These are phyloP conservation scores for Tricholomella constricta DNA, from an alignment of 768 basidiomycete genomes.

Conservation along the genomic window DNA sequence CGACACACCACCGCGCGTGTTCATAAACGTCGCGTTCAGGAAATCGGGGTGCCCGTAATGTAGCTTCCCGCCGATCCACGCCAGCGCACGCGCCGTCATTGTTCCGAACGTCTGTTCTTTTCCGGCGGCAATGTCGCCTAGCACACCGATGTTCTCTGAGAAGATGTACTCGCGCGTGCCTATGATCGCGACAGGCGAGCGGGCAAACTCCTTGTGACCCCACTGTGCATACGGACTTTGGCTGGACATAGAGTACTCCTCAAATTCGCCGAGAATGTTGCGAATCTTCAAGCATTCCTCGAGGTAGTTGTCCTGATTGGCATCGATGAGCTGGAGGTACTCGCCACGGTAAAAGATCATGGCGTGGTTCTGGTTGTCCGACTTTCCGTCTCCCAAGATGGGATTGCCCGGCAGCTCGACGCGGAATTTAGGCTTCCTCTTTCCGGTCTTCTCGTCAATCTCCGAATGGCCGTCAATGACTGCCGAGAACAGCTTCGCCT, in stretches of 20 bases:
- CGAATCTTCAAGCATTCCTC: constrained; percentile 99
- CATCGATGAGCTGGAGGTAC: constrained; percentile 98
- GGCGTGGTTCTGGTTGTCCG: constrained; percentile 99
- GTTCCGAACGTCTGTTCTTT: constrained; percentile 99
- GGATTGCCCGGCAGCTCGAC: constrained; percentile 98
- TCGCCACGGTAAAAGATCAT: constrained; percentile 99
- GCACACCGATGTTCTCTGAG: constrained; percentile 98
- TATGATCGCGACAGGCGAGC: constrained; percentile 92
- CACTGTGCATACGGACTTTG: constrained; percentile 96
- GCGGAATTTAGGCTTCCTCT: constrained; percentile 95
- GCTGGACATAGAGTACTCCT: constrained; percentile 86
- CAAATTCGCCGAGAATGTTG: constrained; percentile 96
- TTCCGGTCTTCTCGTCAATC: constrained; percentile 83
- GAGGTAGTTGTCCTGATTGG: constrained; percentile 99
- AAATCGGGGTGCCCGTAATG: constrained; percentile 99
- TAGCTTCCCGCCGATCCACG: constrained; percentile 97
- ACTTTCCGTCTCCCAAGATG: constrained; percentile 98
- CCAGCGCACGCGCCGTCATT: constrained; percentile 90
- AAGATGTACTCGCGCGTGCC: constrained; percentile 99
- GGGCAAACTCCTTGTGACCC: constrained; percentile 91
- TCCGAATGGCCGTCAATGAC: constrained; percentile 99
- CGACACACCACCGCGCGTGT: constrained; percentile 95
- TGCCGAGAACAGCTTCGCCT: constrained; percentile 87
- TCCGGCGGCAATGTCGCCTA: constrained; percentile 98
- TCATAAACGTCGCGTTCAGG: constrained; percentile 97